A percentile compares a stretch with the other conserved stretches of the same genome.
Conservation (phyloP, 768 basidiomycete species). For the Cystofilobasidium ferigula region DNA sequence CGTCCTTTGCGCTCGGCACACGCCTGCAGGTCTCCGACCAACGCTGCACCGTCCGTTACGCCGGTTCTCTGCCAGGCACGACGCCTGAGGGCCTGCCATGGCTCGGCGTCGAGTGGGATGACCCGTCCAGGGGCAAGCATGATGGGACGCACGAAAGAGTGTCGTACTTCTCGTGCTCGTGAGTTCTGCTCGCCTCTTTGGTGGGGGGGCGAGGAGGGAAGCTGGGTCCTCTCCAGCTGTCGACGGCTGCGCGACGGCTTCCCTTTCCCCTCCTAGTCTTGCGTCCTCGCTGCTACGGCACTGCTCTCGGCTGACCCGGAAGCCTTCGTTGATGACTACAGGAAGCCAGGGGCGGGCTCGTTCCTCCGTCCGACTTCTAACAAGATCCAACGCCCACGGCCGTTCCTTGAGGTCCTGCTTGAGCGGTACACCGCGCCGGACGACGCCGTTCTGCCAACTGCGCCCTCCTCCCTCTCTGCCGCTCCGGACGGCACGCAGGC, state of each 20-base stretch:
- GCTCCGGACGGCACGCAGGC: not conserved
- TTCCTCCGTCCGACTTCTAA: constrained; percentile 62
- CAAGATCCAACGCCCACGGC: constrained; percentile 49
- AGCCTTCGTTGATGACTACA: constrained; percentile 33
- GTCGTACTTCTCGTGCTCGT: constrained; percentile 71
- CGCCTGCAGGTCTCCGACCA: constrained; percentile 29
- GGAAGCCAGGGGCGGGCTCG: constrained; percentile 56
- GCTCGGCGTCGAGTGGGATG: constrained; percentile 99
- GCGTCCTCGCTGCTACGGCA: too few species aligned
- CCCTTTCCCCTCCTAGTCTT: too few species aligned
- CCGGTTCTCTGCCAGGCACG: constrained; percentile 55
- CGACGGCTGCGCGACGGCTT: too few species aligned
- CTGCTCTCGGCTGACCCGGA: not conserved
- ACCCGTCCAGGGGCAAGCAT: constrained; percentile 71
- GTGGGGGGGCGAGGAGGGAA: too few species aligned
- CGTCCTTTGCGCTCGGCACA: not conserved
- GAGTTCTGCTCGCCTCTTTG: constrained; percentile 32
- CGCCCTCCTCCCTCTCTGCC: constrained; percentile 35
- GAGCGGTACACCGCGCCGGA: constrained; percentile 51
- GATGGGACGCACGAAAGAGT: constrained; percentile 67
- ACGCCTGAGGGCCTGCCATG: constrained; percentile 46
- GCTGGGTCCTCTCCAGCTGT: too few species aligned
- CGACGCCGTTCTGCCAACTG: not conserved
- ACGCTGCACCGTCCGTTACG: constrained; percentile 59
- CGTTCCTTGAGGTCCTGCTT: constrained; percentile 63